Conservation (phyloP, 1,284 basidiomycete species). For the Ustilago nuda region DNA sequence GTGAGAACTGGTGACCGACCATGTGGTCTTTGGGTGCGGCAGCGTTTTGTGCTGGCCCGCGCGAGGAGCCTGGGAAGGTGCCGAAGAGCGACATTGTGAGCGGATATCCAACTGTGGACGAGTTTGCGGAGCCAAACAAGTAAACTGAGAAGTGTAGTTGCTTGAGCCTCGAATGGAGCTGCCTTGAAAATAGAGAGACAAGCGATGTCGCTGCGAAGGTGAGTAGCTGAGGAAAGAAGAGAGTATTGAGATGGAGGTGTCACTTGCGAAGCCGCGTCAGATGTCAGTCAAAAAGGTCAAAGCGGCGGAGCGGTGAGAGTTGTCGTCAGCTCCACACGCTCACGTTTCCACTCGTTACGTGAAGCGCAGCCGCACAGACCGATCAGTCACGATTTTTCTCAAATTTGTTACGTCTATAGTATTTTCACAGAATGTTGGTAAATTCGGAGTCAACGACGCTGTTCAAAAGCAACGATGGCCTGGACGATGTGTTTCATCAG, state of each 20-base stretch:
- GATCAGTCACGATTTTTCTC: slow-evolving; percentile 29
- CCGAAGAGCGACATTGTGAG: slow-evolving; percentile 45
- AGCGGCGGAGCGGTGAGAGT: slow-evolving; percentile 10
- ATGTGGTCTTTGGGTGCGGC: slow-evolving; percentile 45
- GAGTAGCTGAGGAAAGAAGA: slow-evolving; percentile 1
- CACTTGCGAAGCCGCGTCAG: slow-evolving; percentile 7
- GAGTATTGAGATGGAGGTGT: slow-evolving; percentile 31
- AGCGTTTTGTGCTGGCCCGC: slow-evolving; percentile 22
- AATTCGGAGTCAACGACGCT: neutral
- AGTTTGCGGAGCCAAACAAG: neutral
- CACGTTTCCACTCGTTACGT: slow-evolving; percentile 26
- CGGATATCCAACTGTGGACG: neutral
- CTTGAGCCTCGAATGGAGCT: neutral
- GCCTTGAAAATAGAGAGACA: neutral
- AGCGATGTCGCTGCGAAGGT: slow-evolving; percentile 2
- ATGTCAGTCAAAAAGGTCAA: slow-evolving; percentile 15
- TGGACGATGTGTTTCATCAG: slow-evolving; percentile 39
- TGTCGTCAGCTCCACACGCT: slow-evolving; percentile 49
- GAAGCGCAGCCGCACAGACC: slow-evolving; percentile 46
- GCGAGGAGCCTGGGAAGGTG: slow-evolving; percentile 46
- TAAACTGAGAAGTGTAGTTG: neutral
- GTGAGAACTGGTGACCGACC: slow-evolving; percentile 66
- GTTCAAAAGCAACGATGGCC: slow-evolving; percentile 30
- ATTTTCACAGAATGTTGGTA: neutral
- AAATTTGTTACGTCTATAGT: slow-evolving; percentile 19